These are phyloP conservation scores for Stromatinia cepivora DNA, from an alignment of 2,329 filamentous ascomycete genomes.

Conservation along the genomic window DNA sequence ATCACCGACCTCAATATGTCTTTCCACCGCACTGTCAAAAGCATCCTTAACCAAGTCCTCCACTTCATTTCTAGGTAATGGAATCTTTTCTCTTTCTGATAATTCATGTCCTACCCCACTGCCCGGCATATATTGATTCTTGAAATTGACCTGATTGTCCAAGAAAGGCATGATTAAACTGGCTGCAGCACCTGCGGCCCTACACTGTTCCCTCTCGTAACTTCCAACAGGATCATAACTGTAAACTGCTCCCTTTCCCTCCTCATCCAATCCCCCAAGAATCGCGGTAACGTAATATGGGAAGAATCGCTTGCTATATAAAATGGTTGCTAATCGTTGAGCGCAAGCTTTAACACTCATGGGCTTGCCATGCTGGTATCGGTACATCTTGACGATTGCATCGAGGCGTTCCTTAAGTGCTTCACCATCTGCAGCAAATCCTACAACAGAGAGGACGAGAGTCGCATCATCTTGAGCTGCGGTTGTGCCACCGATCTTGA, in stretches of 20 bases:
- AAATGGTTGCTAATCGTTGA: slow-evolving; percentile 89
- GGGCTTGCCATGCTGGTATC: slow-evolving; percentile 94
- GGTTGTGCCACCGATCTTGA: slow-evolving; percentile 91
- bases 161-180: slow-evolving; percentile 98
- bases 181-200: slow-evolving; percentile 86
- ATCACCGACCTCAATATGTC: slow-evolving; percentile 98
- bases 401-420: slow-evolving; percentile 93
- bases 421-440: slow-evolving; percentile 92
- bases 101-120: slow-evolving; percentile 82
- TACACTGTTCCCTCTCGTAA: slow-evolving; percentile 95
- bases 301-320: slow-evolving; percentile 98
- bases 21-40: slow-evolving; percentile 96
- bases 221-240: slow-evolving; percentile 97
- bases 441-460: slow-evolving; percentile 89
- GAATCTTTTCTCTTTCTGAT: slow-evolving; percentile 67
- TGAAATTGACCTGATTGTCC: slow-evolving; percentile 99
- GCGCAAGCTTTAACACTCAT: slow-evolving; percentile 95
- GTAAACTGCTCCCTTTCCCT: slow-evolving; percentile 91
- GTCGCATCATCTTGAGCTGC: slow-evolving; percentile 80
- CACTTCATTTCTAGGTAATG: slow-evolving; percentile 71
- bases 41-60: slow-evolving; percentile 93
- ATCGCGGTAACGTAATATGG: slow-evolving; percentile 98
- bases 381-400: slow-evolving; percentile 97
- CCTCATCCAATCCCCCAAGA: slow-evolving; percentile 88
- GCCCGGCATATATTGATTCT: slow-evolving; percentile 93